A percentile compares a stretch with the other conserved stretches of the same genome.
Conservation (phyloP, 1,284 basidiomycete genomes). For the Earliella scabrosa region DNA sequence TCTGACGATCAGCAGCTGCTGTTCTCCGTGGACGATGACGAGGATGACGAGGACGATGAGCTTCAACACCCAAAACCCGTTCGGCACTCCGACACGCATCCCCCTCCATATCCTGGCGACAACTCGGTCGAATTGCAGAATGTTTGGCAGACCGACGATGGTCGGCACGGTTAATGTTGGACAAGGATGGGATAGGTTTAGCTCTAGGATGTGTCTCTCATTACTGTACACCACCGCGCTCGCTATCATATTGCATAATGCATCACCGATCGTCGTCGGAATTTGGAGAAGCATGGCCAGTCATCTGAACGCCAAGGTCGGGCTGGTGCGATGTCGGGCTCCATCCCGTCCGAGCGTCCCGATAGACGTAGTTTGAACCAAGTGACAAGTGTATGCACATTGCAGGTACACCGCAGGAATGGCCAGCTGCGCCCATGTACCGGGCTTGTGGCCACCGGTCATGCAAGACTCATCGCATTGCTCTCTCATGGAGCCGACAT, state of each 20-base stretch:
- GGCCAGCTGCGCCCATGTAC: too few relatives aligned
- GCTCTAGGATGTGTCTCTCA: too few relatives aligned
- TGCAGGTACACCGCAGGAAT: too few relatives aligned
- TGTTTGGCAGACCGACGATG: constrained; percentile 10
- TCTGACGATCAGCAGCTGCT: constrained; percentile 2
- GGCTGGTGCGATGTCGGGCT: too few relatives aligned
- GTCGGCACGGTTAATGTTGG: background rate
- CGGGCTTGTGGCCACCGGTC: too few relatives aligned
- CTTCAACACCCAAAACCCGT: background rate
- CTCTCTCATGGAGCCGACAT: too few relatives aligned
- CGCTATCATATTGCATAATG: background rate
- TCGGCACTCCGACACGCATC: constrained; percentile 2
- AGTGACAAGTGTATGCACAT: too few relatives aligned
- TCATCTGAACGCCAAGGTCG: too few relatives aligned
- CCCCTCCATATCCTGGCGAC: constrained; percentile 16
- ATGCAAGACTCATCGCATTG: too few relatives aligned
- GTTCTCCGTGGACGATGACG: constrained; percentile 21
- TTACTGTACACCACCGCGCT: background rate
- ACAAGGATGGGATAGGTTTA: background rate
- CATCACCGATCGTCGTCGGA: background rate
- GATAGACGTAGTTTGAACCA: too few relatives aligned
- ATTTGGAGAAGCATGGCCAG: too few relatives aligned
- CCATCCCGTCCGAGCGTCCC: background rate
- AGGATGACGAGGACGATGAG: constrained; percentile 2
- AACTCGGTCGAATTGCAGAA: constrained; percentile 10